phyloP scores from a whole-genome alignment of 1,139 yeast species.

The Kluyveromyces marxianus region DNA sequence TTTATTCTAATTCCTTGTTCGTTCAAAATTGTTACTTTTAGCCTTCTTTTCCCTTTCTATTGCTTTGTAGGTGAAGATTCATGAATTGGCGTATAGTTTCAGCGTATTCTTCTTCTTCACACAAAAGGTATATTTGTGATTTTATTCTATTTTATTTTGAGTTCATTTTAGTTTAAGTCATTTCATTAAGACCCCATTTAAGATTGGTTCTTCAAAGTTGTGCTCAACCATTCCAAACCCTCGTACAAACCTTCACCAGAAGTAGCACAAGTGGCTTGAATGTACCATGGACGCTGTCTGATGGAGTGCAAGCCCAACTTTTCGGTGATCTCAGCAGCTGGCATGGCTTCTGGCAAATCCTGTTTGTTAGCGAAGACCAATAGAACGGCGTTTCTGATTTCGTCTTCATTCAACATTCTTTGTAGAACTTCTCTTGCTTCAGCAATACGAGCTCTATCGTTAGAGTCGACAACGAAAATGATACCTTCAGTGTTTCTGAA shows the following conservation, averaged over 20 bases:
- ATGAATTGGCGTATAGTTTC: no score
- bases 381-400: constrained; percentile 82
- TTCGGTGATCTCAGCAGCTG: constrained; percentile 84
- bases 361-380: constrained; percentile 89
- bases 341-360: constrained; percentile 89
- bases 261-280: constrained; percentile 83
- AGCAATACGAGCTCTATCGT: constrained; percentile 88
- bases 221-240: constrained; percentile 86
- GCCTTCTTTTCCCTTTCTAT: no score
- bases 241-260: constrained; percentile 89
- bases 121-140: no score
- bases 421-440: constrained; percentile 92
- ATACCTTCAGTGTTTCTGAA: constrained; percentile 93
- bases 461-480: constrained; percentile 86
- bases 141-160: no score
- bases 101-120: no score
- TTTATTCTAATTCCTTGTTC: no score
- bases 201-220: constrained; percentile 62
- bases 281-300: constrained; percentile 86
- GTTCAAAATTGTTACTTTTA: no score
- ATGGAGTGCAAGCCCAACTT: constrained; percentile 75
- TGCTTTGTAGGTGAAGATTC: no score
- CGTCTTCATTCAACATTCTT: constrained; percentile 91
- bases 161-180: no score
- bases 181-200: constrained; percentile 8